Percentiles rank a stretch among this genome's conserved stretches.
These are phyloP conservation scores for Hypoxylon sp. DNA, from an alignment of 2,329 filamentous ascomycete genomes.

Conservation along the genomic window DNA sequence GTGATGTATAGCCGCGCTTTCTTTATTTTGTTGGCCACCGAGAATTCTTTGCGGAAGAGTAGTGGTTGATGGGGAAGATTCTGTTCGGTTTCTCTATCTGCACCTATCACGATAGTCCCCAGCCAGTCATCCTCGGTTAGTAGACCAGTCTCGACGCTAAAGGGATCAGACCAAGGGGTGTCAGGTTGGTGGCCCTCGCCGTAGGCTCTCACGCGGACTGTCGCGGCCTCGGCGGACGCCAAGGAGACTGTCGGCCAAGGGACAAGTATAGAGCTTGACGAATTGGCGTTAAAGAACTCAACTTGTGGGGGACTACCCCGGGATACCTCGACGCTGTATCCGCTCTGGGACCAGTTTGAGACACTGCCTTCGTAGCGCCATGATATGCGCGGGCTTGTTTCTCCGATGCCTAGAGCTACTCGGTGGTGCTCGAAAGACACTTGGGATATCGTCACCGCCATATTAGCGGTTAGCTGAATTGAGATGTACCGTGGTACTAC, in stretches of 20 bases:
- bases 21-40: slow-evolving; percentile 37
- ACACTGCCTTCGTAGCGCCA: slow-evolving; percentile 58
- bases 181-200: slow-evolving; percentile 42
- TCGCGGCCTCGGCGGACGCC: slow-evolving; percentile 48
- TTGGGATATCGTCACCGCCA: slow-evolving; percentile 55
- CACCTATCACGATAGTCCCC: slow-evolving; percentile 49
- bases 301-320: slow-evolving; percentile 34
- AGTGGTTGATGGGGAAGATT: slow-evolving; percentile 48
- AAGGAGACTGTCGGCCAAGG: slow-evolving; percentile 58
- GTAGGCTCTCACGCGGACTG: slow-evolving; percentile 52
- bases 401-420: slow-evolving; percentile 57
- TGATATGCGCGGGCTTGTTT: slow-evolving; percentile 58
- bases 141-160: slow-evolving; percentile 54
- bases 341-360: slow-evolving; percentile 57
- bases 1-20: slow-evolving; percentile 62
- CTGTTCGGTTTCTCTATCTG: slow-evolving; percentile 47
- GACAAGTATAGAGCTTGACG: slow-evolving; percentile 55
- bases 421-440: slow-evolving; percentile 59
- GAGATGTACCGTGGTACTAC: neutral
- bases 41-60: slow-evolving; percentile 53
- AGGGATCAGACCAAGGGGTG: slow-evolving; percentile 50
- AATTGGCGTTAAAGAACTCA: slow-evolving; percentile 48
- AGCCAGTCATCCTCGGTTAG: slow-evolving; percentile 49
- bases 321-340: slow-evolving; percentile 59
- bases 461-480: slow-evolving; percentile 25